Evolutionary conservation across 148 eudicot genomes (phyloP), one percentile per base, ranked within the genome.

Genomic region (Rhododendron kiyosumense): DNA sequence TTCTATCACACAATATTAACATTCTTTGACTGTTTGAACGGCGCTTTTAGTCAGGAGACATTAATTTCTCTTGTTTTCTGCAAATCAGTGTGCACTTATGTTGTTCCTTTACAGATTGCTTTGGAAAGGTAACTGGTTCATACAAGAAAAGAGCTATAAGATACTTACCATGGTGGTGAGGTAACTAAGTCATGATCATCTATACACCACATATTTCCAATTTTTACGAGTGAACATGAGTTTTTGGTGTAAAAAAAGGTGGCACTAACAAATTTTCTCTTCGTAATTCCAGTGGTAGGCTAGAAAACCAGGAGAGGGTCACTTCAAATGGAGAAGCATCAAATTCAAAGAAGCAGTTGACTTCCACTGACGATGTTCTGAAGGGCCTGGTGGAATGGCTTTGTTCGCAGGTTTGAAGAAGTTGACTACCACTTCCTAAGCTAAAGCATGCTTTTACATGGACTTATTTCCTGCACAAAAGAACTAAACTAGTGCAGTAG

Each of bases 71-170:
- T 36, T 77, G 20, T 45, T 13, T 84, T 79, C 36, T 38, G 85
- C 81, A 52, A 88, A 45, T 84, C 24, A 63, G 32, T 61, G 41
- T 63, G 78, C 63, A 5, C 71, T 88, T 17, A 86, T n/a, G 38
- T 83, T n/a, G 24, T 41, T 73, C 82, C 36, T 46, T 87, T 90
- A 81, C 93, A 97, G 99, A 88, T 90, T 94, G 94, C 95, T 97
- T 28, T 93, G 94, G 95, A 95, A 91, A 88, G 98, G 96, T 83
- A 94, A 92, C 88, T 97, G 98, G 99, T 97, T 95, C 92, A 93
- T 95, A 86, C 99, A 97, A 91, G 98, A 95, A 91, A 95, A 95
- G 93, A 92, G 99, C 91, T 95, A 95, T 82, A 97, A 94, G 93
- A 97, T 94, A 89, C 96, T 97, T 69, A 89, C 99, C 67, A 81